A percentile compares a stretch with the other conserved stretches of the same genome.
Conservation (phyloP, 148 eudicot genomes). For the Diospyros lotus region DNA sequence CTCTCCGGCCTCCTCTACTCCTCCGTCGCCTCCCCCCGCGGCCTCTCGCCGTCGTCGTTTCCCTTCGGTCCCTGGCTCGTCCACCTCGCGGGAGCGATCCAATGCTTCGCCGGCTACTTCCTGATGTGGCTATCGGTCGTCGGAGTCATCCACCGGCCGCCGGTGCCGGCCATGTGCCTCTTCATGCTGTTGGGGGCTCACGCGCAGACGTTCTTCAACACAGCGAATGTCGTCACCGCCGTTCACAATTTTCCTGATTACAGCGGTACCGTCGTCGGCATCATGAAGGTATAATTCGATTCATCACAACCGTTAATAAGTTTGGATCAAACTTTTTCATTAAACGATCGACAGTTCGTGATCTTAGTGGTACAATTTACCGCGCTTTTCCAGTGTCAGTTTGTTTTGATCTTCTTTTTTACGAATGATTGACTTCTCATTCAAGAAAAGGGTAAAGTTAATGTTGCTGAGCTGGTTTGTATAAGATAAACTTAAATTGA, state of each 20-base stretch:
- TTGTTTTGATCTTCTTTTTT: too few species aligned
- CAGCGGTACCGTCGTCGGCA: constrained; percentile 81
- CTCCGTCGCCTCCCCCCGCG: constrained; percentile 20
- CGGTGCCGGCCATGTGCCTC: constrained; percentile 51
- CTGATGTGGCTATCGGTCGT: constrained; percentile 71
- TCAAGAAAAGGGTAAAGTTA: too few species aligned
- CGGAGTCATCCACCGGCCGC: constrained; percentile 46
- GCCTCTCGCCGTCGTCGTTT: not conserved
- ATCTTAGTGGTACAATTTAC: too few species aligned
- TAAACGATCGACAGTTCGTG: too few species aligned
- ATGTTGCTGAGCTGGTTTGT: too few species aligned
- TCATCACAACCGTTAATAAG: not conserved
- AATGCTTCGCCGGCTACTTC: constrained; percentile 76
- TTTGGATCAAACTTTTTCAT: not conserved
- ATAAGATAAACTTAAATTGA: too few species aligned
- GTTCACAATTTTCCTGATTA: constrained; percentile 67
- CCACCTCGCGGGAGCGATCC: constrained; percentile 51
- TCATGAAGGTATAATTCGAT: constrained; percentile 69
- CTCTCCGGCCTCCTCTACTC: constrained; percentile 82
- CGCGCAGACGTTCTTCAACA: constrained; percentile 88
- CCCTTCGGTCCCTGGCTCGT: constrained; percentile 59
- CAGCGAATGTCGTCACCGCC: constrained; percentile 80
- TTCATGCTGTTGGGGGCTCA: constrained; percentile 80
- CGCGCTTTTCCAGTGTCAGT: too few species aligned
- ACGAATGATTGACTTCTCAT: too few species aligned